A percentile compares a stretch with the other conserved stretches of the same genome.
Evolutionary conservation across 441 rosid species (phyloP).

Genomic region (Hura crepitans): DNA sequence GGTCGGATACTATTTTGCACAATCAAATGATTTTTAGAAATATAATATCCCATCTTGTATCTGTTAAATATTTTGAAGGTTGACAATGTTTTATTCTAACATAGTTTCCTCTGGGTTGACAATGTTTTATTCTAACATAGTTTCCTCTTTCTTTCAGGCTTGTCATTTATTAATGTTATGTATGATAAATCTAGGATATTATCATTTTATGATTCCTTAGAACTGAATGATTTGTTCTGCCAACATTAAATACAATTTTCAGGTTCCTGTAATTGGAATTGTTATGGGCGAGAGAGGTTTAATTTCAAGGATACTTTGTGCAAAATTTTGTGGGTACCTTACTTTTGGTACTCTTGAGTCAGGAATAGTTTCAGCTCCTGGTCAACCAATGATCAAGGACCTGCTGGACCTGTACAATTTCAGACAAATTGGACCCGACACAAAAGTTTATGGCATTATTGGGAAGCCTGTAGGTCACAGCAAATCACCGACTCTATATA

Average conservation of each 20-base stretch:
- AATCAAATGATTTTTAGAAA: background rate
- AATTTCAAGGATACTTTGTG: conserved; percentile 80
- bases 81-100: background rate
- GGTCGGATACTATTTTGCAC: background rate
- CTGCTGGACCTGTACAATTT: conserved; percentile 78
- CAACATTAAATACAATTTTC: conserved; percentile 25
- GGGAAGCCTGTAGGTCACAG: conserved; percentile 96
- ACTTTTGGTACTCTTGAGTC: conserved; percentile 80
- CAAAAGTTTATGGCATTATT: conserved; percentile 80
- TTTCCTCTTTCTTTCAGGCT: conserved; percentile 26
- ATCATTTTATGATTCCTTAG: conserved; percentile 55
- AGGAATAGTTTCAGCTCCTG: conserved; percentile 78
- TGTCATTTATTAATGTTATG: conserved; percentile 28
- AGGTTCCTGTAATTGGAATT: conserved; percentile 81
- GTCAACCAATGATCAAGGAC: conserved; percentile 78
- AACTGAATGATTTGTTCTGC: conserved; percentile 29
- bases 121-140: background rate
- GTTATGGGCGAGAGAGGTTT: conserved; percentile 92
- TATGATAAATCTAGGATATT: conserved; percentile 34
- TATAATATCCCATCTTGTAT: background rate
- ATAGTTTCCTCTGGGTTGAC: background rate
- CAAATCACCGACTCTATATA: conserved; percentile 78
- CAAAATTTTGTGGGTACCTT: conserved; percentile 85
- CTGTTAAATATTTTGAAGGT: background rate
- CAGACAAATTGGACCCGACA: conserved; percentile 67